Evolutionary conservation across 495 filamentous ascomycete genomes (phyloP).

Genomic region (Chlorociboria aeruginascens): DNA sequence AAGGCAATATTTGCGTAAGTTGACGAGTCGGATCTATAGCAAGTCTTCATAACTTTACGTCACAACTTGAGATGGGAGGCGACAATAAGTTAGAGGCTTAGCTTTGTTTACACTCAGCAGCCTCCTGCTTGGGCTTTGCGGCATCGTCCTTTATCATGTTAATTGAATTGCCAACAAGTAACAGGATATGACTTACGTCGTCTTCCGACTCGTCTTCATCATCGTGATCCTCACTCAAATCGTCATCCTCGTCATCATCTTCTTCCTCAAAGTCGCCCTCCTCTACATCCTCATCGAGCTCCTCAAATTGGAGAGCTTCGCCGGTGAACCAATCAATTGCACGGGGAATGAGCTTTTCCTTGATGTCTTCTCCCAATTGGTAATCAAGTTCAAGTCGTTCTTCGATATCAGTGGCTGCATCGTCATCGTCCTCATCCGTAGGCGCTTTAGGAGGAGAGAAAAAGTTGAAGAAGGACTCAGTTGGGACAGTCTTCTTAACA

Average conservation of each 20-base stretch:
- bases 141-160: conserved; percentile 65
- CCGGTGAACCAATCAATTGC: conserved; percentile 99
- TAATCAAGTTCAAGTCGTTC: conserved; percentile 98
- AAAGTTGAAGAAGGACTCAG: conserved; percentile 99
- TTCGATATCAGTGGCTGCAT: conserved; percentile 82
- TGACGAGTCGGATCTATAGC: neutral
- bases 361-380: conserved; percentile 98
- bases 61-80: neutral
- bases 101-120: conserved; percentile 99
- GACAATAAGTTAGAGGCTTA: conserved; percentile 31
- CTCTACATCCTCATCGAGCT: conserved; percentile 77
- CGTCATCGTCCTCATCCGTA: conserved; percentile 59
- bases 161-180: conserved; percentile 2
- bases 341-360: conserved; percentile 98
- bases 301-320: conserved; percentile 94
- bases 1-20: neutral
- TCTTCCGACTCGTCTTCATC: conserved; percentile 88
- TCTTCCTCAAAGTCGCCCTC: conserved; percentile 77
- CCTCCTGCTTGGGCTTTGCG: conserved; percentile 96
- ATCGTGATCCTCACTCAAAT: conserved; percentile 72
- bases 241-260: conserved; percentile 89
- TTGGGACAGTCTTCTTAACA: conserved; percentile 97
- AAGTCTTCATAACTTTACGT: neutral
- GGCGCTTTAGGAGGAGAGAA: conserved; percentile 91
- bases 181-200: conserved; percentile 52